A percentile compares a stretch with the other conserved stretches of the same genome.
phyloP scores from a whole-genome alignment of 1,139 yeast genomes.

The Candida pseudoviswanathii region DNA sequence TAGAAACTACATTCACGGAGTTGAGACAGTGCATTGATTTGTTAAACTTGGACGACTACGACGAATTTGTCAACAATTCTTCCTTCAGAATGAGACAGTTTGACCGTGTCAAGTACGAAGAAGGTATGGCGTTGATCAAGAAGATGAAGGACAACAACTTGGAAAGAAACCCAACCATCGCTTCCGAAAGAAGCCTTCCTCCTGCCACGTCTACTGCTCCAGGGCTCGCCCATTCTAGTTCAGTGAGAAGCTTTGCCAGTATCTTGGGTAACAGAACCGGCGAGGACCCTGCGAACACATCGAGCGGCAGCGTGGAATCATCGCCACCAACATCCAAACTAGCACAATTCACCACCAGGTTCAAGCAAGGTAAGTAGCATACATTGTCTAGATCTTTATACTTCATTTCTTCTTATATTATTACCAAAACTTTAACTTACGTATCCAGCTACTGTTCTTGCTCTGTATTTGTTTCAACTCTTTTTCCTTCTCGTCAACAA shows the following conservation, averaged over 20 bases:
- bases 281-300: constrained; percentile 18
- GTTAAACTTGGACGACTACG: constrained; percentile 38
- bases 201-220: background rate
- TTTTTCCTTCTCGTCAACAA: constrained; percentile 32
- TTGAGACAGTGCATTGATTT: constrained; percentile 48
- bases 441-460: constrained; percentile 23
- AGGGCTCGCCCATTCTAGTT: constrained; percentile 9
- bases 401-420: constrained; percentile 8
- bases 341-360: constrained; percentile 44
- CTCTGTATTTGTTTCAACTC: constrained; percentile 16
- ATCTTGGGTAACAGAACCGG: constrained; percentile 8
- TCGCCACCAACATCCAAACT: constrained; percentile 40
- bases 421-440: constrained; percentile 23
- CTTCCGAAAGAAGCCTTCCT: constrained; percentile 5
- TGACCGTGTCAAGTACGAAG: constrained; percentile 45
- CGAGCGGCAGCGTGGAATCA: constrained; percentile 30
- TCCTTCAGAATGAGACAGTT: constrained; percentile 44
- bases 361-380: constrained; percentile 18
- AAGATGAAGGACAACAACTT: constrained; percentile 30
- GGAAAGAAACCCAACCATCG: background rate
- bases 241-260: constrained; percentile 9
- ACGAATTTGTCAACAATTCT: constrained; percentile 42
- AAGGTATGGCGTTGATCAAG: constrained; percentile 38
- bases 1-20: constrained; percentile 48
- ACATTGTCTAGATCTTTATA: constrained; percentile 2